phyloP scores from a whole-genome alignment of 305 asterid species.

The Rubia tinctorum region DNA sequence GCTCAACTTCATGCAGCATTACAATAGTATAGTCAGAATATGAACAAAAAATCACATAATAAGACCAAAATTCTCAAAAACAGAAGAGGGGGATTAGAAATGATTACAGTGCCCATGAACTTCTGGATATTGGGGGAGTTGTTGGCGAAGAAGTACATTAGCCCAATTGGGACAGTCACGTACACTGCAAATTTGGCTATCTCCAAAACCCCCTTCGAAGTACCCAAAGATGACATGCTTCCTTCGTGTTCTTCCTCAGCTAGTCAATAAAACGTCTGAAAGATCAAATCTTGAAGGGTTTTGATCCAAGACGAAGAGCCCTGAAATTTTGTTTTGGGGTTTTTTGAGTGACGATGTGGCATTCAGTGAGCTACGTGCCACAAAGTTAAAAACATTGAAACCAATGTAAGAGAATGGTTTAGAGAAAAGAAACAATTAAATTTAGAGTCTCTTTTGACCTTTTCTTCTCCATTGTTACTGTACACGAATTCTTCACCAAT shows the following conservation, averaged over 20 bases:
- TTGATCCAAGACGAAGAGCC: not conserved
- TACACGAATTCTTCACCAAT: no score
- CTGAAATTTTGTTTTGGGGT: not conserved
- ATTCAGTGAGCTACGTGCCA: no score
- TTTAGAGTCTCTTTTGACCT: no score
- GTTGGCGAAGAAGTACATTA: slow-evolving; percentile 90
- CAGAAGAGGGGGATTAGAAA: not conserved
- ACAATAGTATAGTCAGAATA: not conserved
- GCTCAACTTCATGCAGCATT: not conserved
- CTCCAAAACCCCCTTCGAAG: slow-evolving; percentile 84
- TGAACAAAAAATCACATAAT: not conserved
- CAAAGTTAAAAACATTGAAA: no score
- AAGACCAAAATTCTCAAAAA: no score
- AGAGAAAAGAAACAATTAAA: no score
- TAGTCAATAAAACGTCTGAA: not conserved
- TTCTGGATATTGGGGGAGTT: slow-evolving; percentile 72
- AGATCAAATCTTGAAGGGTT: not conserved
- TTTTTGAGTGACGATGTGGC: not conserved
- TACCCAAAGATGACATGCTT: slow-evolving; percentile 73
- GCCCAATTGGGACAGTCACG: slow-evolving; percentile 77
- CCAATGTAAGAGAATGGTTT: not conserved
- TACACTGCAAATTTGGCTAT: slow-evolving; percentile 82
- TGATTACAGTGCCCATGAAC: slow-evolving; percentile 74
- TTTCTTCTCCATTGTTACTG: no score
- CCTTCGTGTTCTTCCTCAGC: not conserved